phyloP scores from a whole-genome alignment of 768 basidiomycete species.

The Psilocybe cyanescens region DNA sequence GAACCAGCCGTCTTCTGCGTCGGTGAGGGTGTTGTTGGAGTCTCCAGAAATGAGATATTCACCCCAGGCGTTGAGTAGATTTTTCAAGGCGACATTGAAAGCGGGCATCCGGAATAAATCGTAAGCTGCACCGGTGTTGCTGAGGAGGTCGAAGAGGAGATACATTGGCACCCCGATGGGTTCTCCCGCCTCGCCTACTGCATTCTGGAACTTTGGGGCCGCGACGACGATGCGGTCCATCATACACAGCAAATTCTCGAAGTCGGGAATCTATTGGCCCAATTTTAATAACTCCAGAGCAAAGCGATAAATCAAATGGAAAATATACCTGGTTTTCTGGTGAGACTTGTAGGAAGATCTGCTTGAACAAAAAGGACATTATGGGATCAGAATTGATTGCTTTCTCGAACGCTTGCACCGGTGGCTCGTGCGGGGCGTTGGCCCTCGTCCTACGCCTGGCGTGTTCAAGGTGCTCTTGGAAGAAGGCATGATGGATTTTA shows the following conservation, averaged over 20 bases:
- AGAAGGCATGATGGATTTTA: slow-evolving; percentile 2
- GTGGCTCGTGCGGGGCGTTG: neutral
- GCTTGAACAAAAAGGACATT: neutral
- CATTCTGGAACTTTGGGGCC: slow-evolving; percentile 38
- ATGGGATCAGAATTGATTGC: neutral
- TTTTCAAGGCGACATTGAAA: slow-evolving; percentile 41
- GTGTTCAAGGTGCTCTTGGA: neutral
- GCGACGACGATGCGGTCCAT: slow-evolving; percentile 45
- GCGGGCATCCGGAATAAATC: slow-evolving; percentile 40
- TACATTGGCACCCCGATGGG: slow-evolving; percentile 53
- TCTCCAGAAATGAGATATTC: slow-evolving; percentile 45
- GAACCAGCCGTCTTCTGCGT: slow-evolving; percentile 52
- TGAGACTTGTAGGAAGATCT: neutral
- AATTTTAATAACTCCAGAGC: neutral
- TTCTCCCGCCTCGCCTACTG: slow-evolving; percentile 30
- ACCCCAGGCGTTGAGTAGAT: slow-evolving; percentile 47
- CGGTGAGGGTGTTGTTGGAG: slow-evolving; percentile 45
- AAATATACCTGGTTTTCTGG: neutral
- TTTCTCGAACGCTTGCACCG: neutral
- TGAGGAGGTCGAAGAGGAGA: slow-evolving; percentile 44
- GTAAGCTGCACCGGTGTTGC: slow-evolving; percentile 36
- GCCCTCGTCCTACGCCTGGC: neutral
- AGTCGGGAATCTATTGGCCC: slow-evolving; percentile 39
- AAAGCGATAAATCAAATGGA: neutral
- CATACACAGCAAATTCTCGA: slow-evolving; percentile 40